Conservation (phyloP, 2,329 filamentous ascomycete genomes). For the Knufia petricola region DNA sequence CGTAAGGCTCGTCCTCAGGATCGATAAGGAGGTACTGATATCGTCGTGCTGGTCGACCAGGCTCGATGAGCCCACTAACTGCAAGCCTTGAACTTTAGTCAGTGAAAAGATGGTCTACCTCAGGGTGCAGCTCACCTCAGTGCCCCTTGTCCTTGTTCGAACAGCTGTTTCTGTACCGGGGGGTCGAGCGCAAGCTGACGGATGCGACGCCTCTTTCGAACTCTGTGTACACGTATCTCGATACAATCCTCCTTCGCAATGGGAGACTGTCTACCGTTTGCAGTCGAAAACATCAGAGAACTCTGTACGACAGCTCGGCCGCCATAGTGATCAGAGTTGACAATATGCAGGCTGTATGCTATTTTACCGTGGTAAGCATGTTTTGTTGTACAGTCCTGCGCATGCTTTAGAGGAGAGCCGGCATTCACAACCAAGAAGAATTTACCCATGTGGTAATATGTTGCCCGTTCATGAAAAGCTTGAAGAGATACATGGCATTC, state of each 20-base stretch:
- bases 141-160: background rate
- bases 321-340: background rate
- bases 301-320: background rate
- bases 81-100: slow-evolving; percentile 11
- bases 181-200: background rate
- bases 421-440: background rate
- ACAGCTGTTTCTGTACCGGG: background rate
- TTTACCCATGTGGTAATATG: slow-evolving; percentile 15
- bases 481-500: slow-evolving; percentile 20
- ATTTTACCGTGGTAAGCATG: slow-evolving; percentile 21
- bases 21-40: slow-evolving; percentile 44
- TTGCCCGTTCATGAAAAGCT: slow-evolving; percentile 16
- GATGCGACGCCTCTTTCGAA: slow-evolving; percentile 15
- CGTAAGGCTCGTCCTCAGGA: slow-evolving; percentile 39
- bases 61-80: slow-evolving; percentile 19
- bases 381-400: slow-evolving; percentile 18
- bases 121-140: background rate
- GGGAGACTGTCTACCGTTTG: background rate
- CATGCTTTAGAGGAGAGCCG: background rate
- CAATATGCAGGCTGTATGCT: slow-evolving; percentile 14
- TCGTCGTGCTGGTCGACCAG: slow-evolving; percentile 14
- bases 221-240: slow-evolving; percentile 19
- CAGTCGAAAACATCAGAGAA: slow-evolving; percentile 1
- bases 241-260: slow-evolving; percentile 14
- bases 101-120: background rate